Evolutionary conservation across 176 grass and related monocot species (phyloP).

Genomic region (Bothriochloa decipiens): DNA sequence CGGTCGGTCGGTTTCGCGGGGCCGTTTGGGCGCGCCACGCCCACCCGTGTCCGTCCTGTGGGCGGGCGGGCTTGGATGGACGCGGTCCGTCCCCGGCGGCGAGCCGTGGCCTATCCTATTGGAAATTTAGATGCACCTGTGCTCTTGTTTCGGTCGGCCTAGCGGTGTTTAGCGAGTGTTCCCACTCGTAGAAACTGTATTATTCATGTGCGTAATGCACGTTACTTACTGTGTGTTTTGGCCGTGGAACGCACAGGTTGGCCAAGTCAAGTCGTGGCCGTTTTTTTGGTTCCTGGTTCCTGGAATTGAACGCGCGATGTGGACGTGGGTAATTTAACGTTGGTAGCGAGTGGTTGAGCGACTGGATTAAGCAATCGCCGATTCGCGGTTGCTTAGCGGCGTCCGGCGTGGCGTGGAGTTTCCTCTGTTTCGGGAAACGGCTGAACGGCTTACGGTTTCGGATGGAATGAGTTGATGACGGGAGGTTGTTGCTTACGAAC

Average conservation of each 20-base stretch:
- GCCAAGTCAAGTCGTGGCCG: conserved; percentile 20
- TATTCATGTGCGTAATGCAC: too few relatives aligned
- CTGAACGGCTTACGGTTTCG: background rate
- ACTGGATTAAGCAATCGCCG: background rate
- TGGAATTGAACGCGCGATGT: background rate
- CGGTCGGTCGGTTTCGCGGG: background rate
- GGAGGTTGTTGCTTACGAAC: conserved; percentile 13
- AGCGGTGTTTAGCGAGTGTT: background rate
- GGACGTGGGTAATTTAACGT: background rate
- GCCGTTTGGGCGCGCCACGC: background rate
- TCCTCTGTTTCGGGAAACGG: background rate
- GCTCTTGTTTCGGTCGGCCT: background rate
- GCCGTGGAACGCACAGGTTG: background rate
- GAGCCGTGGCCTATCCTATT: background rate
- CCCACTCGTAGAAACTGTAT: too few relatives aligned
- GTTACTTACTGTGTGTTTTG: background rate
- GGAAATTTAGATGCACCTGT: background rate
- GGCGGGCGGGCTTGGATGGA: conserved; percentile 22
- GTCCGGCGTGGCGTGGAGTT: background rate
- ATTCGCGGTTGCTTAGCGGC: background rate
- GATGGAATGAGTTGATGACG: background rate
- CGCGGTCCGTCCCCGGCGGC: conserved; percentile 24
- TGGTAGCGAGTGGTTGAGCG: background rate
- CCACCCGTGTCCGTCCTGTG: background rate
- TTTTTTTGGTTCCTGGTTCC: background rate